Base-by-base conservation (phyloP, 116 monocot species). In the Iris pallida region DNA sequence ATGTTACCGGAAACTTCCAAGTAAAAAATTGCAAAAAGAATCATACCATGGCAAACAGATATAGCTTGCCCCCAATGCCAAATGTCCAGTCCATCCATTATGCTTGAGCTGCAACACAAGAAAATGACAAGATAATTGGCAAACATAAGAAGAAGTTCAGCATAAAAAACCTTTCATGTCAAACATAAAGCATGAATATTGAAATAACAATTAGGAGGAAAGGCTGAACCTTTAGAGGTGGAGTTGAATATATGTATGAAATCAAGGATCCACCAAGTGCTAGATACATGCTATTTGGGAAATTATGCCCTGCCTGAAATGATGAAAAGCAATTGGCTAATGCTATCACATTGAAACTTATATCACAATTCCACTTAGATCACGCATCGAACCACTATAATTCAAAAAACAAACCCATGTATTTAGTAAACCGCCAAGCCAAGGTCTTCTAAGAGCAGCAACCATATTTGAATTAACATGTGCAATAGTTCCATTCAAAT, bases 41-140 rank as follows among this genome's bases (percentile, higher is more conserved):
- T 41, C 66, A 57, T 90, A 98, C 98, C 98, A 98, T 75, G 98
- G 98, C 63, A 98, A 86, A 79, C 88, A 77, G 47, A 98, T 93
- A 75, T 98, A 98, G 64, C 93, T 93, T 55, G 88, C 68, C 30
- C 98, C 98, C 93, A 74, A 53, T n/a, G 98, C 93, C 76, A 93
- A 90, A 65, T 90, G 90, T 72, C 98, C 98, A 68, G 88, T 98
- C 98, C 98, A 98, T 70, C 98, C 98, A 93, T 93, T 93, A 68
- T 93, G 98, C 61, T 98, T 98, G 52, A 98, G 90, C 98, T 98
- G 86, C 51, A 77, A 68, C 5, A 68, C 12, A 49, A 60, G 56
- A 46, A 45, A 49, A 70, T 56, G 18, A 72, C 18, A 68, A 19
- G 53, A 53, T n/a, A n/a, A n/a, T n/a, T n/a, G n/a, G n/a, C n/a